Conservation (phyloP, 345 rosid genomes). For the Eucalyptus marginata region DNA sequence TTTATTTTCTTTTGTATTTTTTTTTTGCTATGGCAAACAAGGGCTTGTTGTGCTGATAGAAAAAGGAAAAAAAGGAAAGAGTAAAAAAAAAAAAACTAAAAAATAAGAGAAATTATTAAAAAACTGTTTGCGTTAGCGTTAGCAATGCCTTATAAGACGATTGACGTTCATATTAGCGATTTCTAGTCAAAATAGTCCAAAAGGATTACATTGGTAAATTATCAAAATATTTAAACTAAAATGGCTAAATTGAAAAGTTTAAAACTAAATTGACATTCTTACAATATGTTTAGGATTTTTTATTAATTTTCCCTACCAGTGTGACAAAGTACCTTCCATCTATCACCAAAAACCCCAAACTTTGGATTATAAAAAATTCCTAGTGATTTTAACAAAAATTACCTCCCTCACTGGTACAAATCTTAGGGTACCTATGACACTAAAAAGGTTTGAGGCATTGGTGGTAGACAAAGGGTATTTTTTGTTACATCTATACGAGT, state of each 20-base stretch:
- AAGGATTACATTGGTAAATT: neutral
- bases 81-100: neutral
- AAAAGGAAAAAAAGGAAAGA: neutral
- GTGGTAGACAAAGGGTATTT: neutral
- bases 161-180: fast-evolving
- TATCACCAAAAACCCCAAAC: too few relatives aligned
- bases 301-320: neutral
- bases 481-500: neutral
- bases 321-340: neutral
- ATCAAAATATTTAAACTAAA: neutral
- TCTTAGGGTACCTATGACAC: neutral
- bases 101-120: neutral
- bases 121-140: fast-evolving
- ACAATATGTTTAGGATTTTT: neutral
- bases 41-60: neutral
- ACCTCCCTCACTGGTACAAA: neutral
- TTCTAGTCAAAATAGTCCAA: fast-evolving
- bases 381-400: neutral
- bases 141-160: fast-evolving
- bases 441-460: neutral
- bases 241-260: neutral
- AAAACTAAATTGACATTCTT: neutral
- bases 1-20: too few relatives aligned
- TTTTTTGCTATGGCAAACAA: too few relatives aligned
- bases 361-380: neutral